phyloP scores from a whole-genome alignment of 1,139 yeast genomes.

The Pichia sp. region DNA sequence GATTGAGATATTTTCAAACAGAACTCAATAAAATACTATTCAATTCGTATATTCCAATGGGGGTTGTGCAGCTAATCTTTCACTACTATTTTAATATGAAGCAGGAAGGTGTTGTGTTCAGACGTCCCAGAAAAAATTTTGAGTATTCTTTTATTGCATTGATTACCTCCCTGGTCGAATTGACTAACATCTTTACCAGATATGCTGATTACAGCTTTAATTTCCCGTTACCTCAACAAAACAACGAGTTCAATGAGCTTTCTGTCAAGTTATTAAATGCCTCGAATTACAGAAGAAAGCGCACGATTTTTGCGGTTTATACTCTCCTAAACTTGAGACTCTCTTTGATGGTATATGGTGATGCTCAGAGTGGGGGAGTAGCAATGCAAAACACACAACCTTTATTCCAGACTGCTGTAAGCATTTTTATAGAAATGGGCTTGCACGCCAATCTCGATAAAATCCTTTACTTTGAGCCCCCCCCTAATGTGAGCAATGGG shows the following conservation, averaged over 20 bases:
- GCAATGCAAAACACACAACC: slow-evolving; percentile 14
- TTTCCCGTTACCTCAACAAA: slow-evolving; percentile 3
- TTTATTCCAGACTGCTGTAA: slow-evolving; percentile 14
- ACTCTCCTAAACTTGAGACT: slow-evolving; percentile 15
- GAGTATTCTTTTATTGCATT: slow-evolving; percentile 17
- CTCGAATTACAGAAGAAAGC: slow-evolving; percentile 15
- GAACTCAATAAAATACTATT: slow-evolving; percentile 22
- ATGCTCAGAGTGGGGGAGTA: slow-evolving; percentile 16
- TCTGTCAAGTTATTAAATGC: slow-evolving; percentile 13
- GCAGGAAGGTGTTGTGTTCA: slow-evolving; percentile 10
- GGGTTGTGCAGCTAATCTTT: slow-evolving; percentile 13
- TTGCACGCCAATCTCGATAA: slow-evolving; percentile 12
- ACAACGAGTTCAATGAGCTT: slow-evolving; percentile 14
- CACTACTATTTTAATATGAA: slow-evolving; percentile 14
- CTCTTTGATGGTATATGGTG: slow-evolving; percentile 18
- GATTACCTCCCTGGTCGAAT: slow-evolving; percentile 16
- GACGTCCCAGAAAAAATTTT: slow-evolving; percentile 9
- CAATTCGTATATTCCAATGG: slow-evolving; percentile 22
- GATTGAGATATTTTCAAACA: slow-evolving; percentile 21
- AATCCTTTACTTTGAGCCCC: not conserved
- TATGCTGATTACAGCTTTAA: not conserved
- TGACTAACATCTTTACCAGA: slow-evolving; percentile 15
- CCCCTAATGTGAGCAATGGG: not conserved
- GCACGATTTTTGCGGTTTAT: slow-evolving; percentile 13
- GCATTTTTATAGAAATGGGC: slow-evolving; percentile 13